Base-by-base conservation (phyloP, 2,329 filamentous ascomycete species). In the Trichoderma breve region DNA sequence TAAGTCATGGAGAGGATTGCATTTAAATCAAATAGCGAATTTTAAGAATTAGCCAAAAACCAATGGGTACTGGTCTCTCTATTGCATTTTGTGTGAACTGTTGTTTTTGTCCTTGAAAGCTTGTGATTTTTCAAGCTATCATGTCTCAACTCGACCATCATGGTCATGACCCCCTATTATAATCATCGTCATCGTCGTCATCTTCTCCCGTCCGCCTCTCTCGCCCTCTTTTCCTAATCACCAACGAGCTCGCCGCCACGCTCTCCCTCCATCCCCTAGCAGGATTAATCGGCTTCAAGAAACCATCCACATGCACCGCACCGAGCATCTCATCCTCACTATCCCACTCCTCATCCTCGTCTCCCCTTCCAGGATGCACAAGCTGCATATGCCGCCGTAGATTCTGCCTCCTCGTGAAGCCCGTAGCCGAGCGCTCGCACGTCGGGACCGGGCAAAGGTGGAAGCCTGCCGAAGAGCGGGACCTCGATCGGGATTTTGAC, bases 251-350 rank as follows among this genome's bases (percentile, higher is more conserved):
- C 64, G 61, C 39, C 47, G 58, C 71, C 39, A 61, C 75, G 11
- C 30, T 58, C 53, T 73, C 82, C 53, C 84, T 79, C 87, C 86
- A 89, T 0, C 86, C 87, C 57, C 77, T 80, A 7, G 83, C 81
- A 1, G 83, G 79, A 71, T 83, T 81, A 67, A 93, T 84, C 4
- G 87, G 86, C 76, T 84, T 83, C 75, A 93, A 75, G 76, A 92
- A 93, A 0, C 91, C 89, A 78, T 93, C 91, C 1, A 89, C 86
- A 75, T 93, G 91, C 24, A 93, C 88, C 0, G 85, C 90, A 0
- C 90, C 91, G 9, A 84, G 75, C 76, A 89, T 86, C 76, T 90
- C 88, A 71, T 86, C 87, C 76, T 83, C 86, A 72, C 85, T 82
- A 30, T 82, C 81, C 39, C 77, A 74, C 24, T 82, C 81, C 36